Base-by-base conservation (phyloP, 2,329 filamentous ascomycete species). In the Colletotrichum sp. region DNA sequence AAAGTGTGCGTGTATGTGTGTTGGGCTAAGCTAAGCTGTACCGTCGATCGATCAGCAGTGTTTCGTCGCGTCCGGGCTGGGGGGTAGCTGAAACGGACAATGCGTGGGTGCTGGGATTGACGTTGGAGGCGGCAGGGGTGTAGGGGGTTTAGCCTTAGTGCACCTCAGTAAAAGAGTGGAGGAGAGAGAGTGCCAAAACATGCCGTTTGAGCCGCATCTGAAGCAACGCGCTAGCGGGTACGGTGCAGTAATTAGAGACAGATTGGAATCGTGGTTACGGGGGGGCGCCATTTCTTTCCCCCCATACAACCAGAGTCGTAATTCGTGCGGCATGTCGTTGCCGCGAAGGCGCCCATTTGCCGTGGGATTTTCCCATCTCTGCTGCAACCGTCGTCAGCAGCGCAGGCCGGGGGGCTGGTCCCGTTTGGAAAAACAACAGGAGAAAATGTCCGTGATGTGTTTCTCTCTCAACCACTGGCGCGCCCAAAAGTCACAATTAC, bases 61-160 rank as follows among this genome's bases (percentile, higher is more conserved):
- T 75, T 75, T 75, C 73, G 73, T 59, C 55, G 73, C 69, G 73
- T 73, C 73, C 73, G 73, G 73, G 73, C 73, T 72, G 70, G 73
- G 62, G 39, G 28, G 30, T 32, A 26, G 71, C 70, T 75, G 73
- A 75, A 75, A 75, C 73, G 70, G 69, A 64, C 32, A 72, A 75
- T 75, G 73, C 70, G 70, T 75, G 69, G 63, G 64, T 59, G 73
- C 73, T 10, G 26, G 73, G 73, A 75, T 73, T 52, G 73, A 64
- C 73, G 73, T 59, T 68, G 73, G 69, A 73, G 62, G 22, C 22
- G 15, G 30, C 55, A 68, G 39, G 34, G 52, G 36, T 55, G 68
- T 63, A 18, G 12, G 59, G 59, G 30, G 44, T 48, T 48, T 48
- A 22, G 1, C 18, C 16, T 7, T 22, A 48, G 44, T 13, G 44